Percentiles rank a stretch among this genome's conserved stretches.
These are phyloP conservation scores for Penicillium paxilli DNA, from an alignment of 495 filamentous ascomycete genomes.

Conservation along the genomic window DNA sequence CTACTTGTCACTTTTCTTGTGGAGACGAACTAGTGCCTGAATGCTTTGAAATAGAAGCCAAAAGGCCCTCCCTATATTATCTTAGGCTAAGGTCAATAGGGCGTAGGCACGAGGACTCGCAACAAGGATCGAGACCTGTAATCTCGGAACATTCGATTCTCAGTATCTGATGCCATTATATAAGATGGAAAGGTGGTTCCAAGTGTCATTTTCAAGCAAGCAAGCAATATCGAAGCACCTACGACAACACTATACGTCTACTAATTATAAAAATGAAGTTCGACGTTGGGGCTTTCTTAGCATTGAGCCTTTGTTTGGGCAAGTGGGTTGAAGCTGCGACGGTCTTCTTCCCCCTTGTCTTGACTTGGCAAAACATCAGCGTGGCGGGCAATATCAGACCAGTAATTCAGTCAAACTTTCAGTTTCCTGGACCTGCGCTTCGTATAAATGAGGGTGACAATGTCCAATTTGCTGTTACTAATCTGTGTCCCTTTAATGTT, in stretches of 20 bases:
- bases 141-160: too few relatives aligned
- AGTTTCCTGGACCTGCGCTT: conserved; percentile 59
- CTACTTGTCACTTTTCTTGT: background rate
- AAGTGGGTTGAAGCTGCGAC: conserved; percentile 17
- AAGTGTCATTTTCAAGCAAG: background rate
- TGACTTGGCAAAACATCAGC: conserved; percentile 32
- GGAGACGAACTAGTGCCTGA: background rate
- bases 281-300: background rate
- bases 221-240: background rate
- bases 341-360: conserved; percentile 31
- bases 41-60: background rate
- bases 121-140: background rate
- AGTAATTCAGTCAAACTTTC: conserved; percentile 60
- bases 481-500: conserved; percentile 52
- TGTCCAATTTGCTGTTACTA: conserved; percentile 60
- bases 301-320: conserved; percentile 13
- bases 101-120: background rate
- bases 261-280: conserved; percentile 7
- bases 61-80: background rate
- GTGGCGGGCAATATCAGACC: conserved; percentile 37
- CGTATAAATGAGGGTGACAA: conserved; percentile 61
- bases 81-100: background rate
- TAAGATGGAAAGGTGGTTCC: background rate
- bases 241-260: background rate
- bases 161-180: background rate